Evolutionary conservation across 1,284 basidiomycete species (phyloP), one percentile per base, ranked within the genome.

Genomic region (Naganishia sp.): DNA sequence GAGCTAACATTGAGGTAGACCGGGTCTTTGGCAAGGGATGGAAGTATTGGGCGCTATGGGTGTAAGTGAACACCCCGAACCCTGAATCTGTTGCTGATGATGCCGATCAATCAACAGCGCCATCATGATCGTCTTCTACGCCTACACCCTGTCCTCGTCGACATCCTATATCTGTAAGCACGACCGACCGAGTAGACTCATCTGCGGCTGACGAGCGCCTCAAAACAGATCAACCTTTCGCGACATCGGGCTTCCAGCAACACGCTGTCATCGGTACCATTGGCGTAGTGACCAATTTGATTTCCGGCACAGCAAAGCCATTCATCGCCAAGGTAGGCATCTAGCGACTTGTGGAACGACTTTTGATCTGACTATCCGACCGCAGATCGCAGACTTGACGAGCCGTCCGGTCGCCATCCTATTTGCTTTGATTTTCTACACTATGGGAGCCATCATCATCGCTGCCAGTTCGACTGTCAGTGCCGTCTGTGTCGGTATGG

Each of bases 191-290:
- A 17, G 7, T 17, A 28, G 6, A 28, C 45, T 2, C 6, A 32
- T 11, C 11, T 11, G 15, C 18, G n/a, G 7, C 45, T 55, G 28
- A 47, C 9, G 13, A 11, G 3, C 23, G 11, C n/a, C 11, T 39
- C 28, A 6, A 28, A 28, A 6, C 13, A 61, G 58, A 68, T 41
- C 56, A 65, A 56, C 67, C 73, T 1, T 77, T 79, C 45, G 77
- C 77, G 23, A 78, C 77, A 1, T 77, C 76, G 10, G 70, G 72
- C 1, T 79, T 71, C 62, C 72, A 73, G 10, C 70, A 73, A 64
- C 78, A 79, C 70, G 74, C 78, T 5, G 57, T 77, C 32, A 68
- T 78, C 50, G 74, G 74, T 32, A 75, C 75, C 7, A 77, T 78
- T 67, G 64, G 67, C 10, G 74, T 76, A 41, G 72, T 77, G 68